Evolutionary conservation across 805 yeast species (phyloP).

Genomic region (Ogataea angusta): DNA sequence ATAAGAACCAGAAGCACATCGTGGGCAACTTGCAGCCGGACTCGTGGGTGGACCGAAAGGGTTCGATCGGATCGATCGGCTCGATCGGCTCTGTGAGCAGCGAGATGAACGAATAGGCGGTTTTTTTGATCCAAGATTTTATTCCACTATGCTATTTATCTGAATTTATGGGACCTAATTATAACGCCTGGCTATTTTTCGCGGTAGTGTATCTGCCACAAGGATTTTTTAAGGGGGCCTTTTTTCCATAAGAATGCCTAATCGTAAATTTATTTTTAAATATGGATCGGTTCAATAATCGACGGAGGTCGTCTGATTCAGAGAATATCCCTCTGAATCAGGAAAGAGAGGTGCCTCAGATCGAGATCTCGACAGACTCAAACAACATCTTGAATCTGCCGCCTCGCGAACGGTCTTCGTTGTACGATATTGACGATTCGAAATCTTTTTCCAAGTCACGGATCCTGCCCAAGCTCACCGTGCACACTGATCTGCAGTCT

Average conservation of each 20-base stretch:
- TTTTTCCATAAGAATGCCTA: background rate
- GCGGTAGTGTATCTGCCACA: background rate
- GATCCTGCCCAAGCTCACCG: slow-evolving; percentile 7
- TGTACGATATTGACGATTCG: slow-evolving; percentile 4
- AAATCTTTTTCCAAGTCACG: slow-evolving; percentile 1
- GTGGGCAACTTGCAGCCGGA: background rate
- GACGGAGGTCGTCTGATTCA: slow-evolving; percentile 3
- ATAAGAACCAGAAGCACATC: background rate
- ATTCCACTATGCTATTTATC: background rate
- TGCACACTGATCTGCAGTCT: slow-evolving; percentile 1
- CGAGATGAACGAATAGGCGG: background rate
- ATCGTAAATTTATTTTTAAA: background rate
- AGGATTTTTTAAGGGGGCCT: background rate
- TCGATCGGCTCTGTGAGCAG: slow-evolving; percentile 2
- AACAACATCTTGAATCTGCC: slow-evolving; percentile 6
- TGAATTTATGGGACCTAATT: no score
- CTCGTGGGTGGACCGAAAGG: slow-evolving; percentile 8
- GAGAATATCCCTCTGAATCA: background rate
- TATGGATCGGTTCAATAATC: background rate
- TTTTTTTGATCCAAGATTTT: background rate
- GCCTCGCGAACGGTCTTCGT: slow-evolving; percentile 1
- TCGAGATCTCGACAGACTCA: slow-evolving; percentile 4
- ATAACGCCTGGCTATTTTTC: no score
- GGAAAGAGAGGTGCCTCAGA: slow-evolving; percentile 2
- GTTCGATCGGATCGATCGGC: slow-evolving; percentile 11